Evolutionary conservation across 306 rosid genomes (phyloP).

Genomic region (Malus asiatica): DNA sequence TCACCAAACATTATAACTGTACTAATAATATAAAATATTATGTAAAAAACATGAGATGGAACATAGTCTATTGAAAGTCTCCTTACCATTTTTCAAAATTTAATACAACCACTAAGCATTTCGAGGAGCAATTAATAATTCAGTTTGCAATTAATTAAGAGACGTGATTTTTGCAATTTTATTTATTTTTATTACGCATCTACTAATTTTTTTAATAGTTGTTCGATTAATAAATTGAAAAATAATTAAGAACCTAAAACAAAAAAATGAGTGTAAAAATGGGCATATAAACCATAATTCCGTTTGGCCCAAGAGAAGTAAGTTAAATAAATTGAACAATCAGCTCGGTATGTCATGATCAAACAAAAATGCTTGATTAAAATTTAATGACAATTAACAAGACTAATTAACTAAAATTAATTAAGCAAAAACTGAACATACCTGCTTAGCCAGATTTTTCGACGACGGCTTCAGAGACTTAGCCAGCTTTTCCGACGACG

Average conservation of each 20-base stretch:
- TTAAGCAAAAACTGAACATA: neutral
- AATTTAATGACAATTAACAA: neutral
- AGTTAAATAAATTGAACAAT: neutral
- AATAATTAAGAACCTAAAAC: neutral
- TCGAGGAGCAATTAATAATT: neutral
- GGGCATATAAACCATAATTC: neutral
- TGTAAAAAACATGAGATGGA: fast-evolving
- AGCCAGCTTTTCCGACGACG: neutral
- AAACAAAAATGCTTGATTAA: neutral
- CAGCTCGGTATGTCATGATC: neutral
- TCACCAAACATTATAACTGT: neutral
- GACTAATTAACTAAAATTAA: neutral
- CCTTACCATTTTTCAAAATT: no score
- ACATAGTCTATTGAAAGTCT: no score
- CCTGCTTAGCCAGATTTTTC: neutral
- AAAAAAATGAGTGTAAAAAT: neutral
- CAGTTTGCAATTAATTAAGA: neutral
- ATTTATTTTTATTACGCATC: no score
- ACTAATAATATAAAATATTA: no score
- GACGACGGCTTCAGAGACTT: neutral
- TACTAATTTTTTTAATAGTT: no score
- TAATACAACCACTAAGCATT: neutral
- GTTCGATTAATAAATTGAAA: neutral
- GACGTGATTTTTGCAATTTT: neutral
- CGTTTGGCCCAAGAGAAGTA: neutral